Evolutionary conservation across 257 asterid species (phyloP), one percentile per base, ranked within the genome.

Genomic region (Coffea eugenioides): DNA sequence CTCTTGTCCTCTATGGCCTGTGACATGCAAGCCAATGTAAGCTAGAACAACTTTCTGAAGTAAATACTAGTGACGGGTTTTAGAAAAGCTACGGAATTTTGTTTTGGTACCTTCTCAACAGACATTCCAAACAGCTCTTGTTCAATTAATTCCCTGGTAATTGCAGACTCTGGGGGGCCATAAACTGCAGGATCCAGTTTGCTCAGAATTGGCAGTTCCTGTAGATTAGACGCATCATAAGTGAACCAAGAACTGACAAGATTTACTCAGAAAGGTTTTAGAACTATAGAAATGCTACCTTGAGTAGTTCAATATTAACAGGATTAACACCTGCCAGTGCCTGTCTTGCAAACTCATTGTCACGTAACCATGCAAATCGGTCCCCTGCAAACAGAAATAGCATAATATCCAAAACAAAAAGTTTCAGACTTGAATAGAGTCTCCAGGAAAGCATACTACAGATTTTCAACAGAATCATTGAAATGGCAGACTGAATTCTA

Each of bases 341-440:
- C 86, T 93, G 98, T n/a, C 98, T 94, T 27, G 97, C 96, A 84
- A 93, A 93, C 90, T 93, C 98, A 39, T 86, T 87, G 83, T 93
- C 98, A 82, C 98, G 81, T 25, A 93, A 80, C 98, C 98, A 93
- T 48, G 94, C 80, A 80, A 93, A 93, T 86, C 97, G 90, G 87
- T 94, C 98, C 81, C 91, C 98, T 94, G 83, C 23, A 54, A 79
- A 69, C 14, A 71, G 27, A 21, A 68, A 82, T 69, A 43, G 54
- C 34, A 20, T 21, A 68, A 77, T 15, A 41, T 43, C 34, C 36
- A 52, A 57, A 66, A 78, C 52, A 11, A 41, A 41, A 36, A 25
- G 61, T 73, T 34, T 64, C 52, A 76, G 61, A 27, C 75, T 49
- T 73, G 70, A 51, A 59, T 65, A 62, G 36, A 0, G 70, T 75